A percentile compares a stretch with the other conserved stretches of the same genome.
Evolutionary conservation across 2,329 filamentous ascomycete species (phyloP).

Genomic region (Fusarium sp.): DNA sequence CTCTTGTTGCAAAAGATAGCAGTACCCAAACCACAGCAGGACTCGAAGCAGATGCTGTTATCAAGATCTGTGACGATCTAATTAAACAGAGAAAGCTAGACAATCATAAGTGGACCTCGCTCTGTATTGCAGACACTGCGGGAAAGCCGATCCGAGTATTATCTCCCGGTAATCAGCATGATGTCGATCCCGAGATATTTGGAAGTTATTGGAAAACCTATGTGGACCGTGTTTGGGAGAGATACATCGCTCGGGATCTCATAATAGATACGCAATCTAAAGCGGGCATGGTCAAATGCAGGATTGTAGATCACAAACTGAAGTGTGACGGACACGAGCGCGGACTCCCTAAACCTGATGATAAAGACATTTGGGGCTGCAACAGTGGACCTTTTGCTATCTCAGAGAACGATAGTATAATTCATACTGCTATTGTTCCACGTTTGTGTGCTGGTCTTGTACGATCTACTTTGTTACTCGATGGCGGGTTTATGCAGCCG

Average conservation of each 20-base stretch:
- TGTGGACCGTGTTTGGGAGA: slow-evolving; percentile 56
- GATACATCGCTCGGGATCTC: slow-evolving; percentile 50
- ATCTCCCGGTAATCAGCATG: slow-evolving; percentile 54
- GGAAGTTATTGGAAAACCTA: slow-evolving; percentile 56
- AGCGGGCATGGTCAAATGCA: slow-evolving; percentile 53
- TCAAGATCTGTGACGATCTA: slow-evolving; percentile 47
- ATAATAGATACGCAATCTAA: slow-evolving; percentile 55
- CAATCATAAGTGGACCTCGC: slow-evolving; percentile 53
- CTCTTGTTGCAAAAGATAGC: slow-evolving; percentile 36
- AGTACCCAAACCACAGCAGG: background rate
- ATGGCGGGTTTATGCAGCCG: slow-evolving; percentile 59
- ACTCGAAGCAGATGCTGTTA: background rate
- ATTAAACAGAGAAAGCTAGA: slow-evolving; percentile 49
- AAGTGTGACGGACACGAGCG: slow-evolving; percentile 54
- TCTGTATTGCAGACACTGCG: slow-evolving; percentile 51
- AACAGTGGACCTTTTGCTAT: slow-evolving; percentile 42
- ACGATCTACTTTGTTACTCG: slow-evolving; percentile 56
- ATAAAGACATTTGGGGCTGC: slow-evolving; percentile 60
- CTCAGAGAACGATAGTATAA: slow-evolving; percentile 47
- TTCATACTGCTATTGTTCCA: slow-evolving; percentile 56
- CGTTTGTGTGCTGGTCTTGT: slow-evolving; percentile 60
- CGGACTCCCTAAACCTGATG: slow-evolving; percentile 53
- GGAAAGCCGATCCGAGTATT: slow-evolving; percentile 55
- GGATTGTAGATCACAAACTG: slow-evolving; percentile 46
- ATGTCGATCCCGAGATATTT: slow-evolving; percentile 48